Percentiles rank a stretch among this genome's conserved stretches.
These are phyloP conservation scores for Hyphodiscus sp. DNA, from an alignment of 2,329 filamentous ascomycete species.

Conservation along the genomic window DNA sequence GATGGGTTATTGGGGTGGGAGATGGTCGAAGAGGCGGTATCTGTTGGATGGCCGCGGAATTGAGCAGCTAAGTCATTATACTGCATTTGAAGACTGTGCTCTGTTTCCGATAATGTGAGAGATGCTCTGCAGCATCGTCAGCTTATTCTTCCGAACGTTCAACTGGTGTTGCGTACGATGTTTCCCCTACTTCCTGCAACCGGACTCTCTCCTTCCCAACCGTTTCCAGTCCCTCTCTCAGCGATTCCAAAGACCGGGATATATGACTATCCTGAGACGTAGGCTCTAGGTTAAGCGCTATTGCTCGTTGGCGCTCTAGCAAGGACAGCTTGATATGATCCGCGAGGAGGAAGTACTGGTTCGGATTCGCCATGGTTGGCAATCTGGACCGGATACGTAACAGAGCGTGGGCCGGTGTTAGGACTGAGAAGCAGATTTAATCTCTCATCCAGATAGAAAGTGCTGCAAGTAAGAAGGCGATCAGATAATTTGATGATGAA, in stretches of 20 bases:
- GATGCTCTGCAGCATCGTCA: slow-evolving; percentile 23
- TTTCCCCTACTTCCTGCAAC: slow-evolving; percentile 57
- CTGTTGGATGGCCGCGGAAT: slow-evolving; percentile 61
- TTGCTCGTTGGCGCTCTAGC: slow-evolving; percentile 82
- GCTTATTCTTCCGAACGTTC: neutral
- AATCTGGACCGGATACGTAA: neutral
- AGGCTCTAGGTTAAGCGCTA: slow-evolving; percentile 68
- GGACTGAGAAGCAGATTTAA: neutral
- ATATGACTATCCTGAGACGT: slow-evolving; percentile 79
- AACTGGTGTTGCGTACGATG: slow-evolving; percentile 41
- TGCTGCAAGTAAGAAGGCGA: neutral
- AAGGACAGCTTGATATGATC: slow-evolving; percentile 97
- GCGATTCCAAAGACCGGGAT: slow-evolving; percentile 77
- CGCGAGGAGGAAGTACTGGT: slow-evolving; percentile 84
- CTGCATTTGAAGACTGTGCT: slow-evolving; percentile 65
- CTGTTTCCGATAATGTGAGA: slow-evolving; percentile 54
- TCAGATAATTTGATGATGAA: no score
- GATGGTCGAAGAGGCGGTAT: slow-evolving; percentile 44
- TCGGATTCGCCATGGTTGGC: slow-evolving; percentile 48
- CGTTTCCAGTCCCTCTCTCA: slow-evolving; percentile 70
- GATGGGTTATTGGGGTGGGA: slow-evolving; percentile 58
- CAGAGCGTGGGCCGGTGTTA: neutral
- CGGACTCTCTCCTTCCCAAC: slow-evolving; percentile 59
- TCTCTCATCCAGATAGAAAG: neutral
- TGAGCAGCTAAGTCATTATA: slow-evolving; percentile 71